Conservation (phyloP, 2,329 filamentous ascomycete genomes). For the Aspergillus fumigatus region DNA sequence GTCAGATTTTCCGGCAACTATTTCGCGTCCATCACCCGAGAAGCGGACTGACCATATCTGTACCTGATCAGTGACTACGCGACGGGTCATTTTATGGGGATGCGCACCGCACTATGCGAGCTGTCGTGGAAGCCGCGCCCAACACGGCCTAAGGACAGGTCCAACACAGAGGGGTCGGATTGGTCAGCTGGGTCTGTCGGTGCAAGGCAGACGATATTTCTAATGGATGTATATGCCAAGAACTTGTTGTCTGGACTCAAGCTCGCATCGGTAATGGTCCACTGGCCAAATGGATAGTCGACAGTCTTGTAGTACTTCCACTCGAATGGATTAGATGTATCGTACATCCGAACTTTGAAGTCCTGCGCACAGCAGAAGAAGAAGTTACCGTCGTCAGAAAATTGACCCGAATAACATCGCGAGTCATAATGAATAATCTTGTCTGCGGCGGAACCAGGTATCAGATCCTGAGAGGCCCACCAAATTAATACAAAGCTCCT, state of each 20-base stretch:
- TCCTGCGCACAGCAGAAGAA: slow-evolving; percentile 92
- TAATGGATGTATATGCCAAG: slow-evolving; percentile 86
- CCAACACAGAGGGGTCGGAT: slow-evolving; percentile 74
- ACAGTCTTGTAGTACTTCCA: slow-evolving; percentile 97
- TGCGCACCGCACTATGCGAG: slow-evolving; percentile 43
- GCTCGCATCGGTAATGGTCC: slow-evolving; percentile 93
- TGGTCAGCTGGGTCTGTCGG: slow-evolving; percentile 79
- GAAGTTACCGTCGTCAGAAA: slow-evolving; percentile 95
- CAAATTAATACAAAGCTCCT: not conserved
- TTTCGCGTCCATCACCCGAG: slow-evolving; percentile 82
- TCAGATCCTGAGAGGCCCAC: slow-evolving; percentile 56
- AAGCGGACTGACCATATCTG: slow-evolving; percentile 88
- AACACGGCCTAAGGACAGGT: slow-evolving; percentile 53
- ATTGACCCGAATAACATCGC: slow-evolving; percentile 90
- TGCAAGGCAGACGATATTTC: slow-evolving; percentile 76
- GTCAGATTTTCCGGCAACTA: slow-evolving; percentile 82
- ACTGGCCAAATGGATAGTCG: slow-evolving; percentile 77
- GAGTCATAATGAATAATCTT: slow-evolving; percentile 83
- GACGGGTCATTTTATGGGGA: not conserved
- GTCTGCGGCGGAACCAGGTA: slow-evolving; percentile 73
- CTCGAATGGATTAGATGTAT: slow-evolving; percentile 89
- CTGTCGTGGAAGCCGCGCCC: slow-evolving; percentile 30
- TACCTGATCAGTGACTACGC: slow-evolving; percentile 15
- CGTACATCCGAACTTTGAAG: slow-evolving; percentile 94
- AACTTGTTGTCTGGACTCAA: slow-evolving; percentile 88